A percentile compares a stretch with the other conserved stretches of the same genome.
These are phyloP conservation scores for Coniochaeta prunicola DNA, from an alignment of 2,329 filamentous ascomycete species.

Conservation along the genomic window DNA sequence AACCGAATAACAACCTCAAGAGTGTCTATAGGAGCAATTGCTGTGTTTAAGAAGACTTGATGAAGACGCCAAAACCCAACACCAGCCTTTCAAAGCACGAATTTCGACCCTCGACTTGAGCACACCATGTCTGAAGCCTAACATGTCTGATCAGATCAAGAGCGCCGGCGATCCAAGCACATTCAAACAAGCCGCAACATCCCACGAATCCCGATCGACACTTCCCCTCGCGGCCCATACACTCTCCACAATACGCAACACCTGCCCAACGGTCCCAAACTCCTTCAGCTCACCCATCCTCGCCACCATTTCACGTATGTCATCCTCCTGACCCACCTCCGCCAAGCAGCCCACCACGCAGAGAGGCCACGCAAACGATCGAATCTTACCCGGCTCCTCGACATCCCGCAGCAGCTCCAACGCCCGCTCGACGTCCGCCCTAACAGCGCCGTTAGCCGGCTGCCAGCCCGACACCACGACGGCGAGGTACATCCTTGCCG, in stretches of 20 bases:
- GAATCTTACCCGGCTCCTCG: slow-evolving; percentile 20
- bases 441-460: slow-evolving; percentile 30
- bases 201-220: background rate
- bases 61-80: too few species aligned
- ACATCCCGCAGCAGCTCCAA: slow-evolving; percentile 21
- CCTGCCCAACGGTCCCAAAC: background rate
- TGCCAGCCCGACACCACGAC: slow-evolving; percentile 38
- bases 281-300: background rate
- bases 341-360: slow-evolving; percentile 32
- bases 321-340: background rate
- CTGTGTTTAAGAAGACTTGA: too few species aligned
- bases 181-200: slow-evolving; percentile 2
- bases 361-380: slow-evolving; percentile 31
- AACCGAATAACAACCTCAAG: too few species aligned
- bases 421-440: slow-evolving; percentile 18
- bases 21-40: too few species aligned
- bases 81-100: too few species aligned
- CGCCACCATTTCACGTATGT: background rate
- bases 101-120: too few species aligned
- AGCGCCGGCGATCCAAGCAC: background rate
- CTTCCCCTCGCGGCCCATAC: background rate
- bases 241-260: background rate
- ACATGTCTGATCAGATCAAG: background rate
- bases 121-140: too few species aligned
- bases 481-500: slow-evolving; percentile 31